Base-by-base conservation (phyloP, 495 filamentous ascomycete genomes). In the Cryomyces minteri region DNA sequence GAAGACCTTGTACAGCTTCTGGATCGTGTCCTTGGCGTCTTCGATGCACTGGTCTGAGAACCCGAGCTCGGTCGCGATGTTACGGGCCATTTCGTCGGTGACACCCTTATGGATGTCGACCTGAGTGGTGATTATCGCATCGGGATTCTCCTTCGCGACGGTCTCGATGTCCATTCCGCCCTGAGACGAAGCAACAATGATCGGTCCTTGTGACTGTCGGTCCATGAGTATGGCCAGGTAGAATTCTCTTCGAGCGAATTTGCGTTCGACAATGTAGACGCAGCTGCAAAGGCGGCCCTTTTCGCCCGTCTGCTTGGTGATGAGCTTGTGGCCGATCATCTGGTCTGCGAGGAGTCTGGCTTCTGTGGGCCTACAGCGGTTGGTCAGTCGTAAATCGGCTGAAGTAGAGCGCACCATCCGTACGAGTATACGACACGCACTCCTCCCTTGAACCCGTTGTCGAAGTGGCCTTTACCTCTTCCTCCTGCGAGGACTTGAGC, bases 261-360 rank as follows among this genome's bases (percentile, higher is more conserved):
- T 98, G 72, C 90, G 86, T 73, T 98, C 90, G 68, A 86, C 90
- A 62, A 98, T 95, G 69, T 90, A 95, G 55, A 98, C 90, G 45
- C 84, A 70, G 65, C 87, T 94, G 71, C 90, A 98, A 58, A 87
- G 72, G 61, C 88, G 84, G 59, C 90, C 90, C 49, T 62, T 69
- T 48, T 86, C 82, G 59, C 90, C 90, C 44, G 92, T 98, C 71
- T 98, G 90, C 76, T 98, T 98, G 63, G 90, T 98, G 66, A 98
- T 79, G 66, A 98, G 86, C 67, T 94, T 94, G 65, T 98, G 90
- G 54, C 90, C 90, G 67, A 98, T 95, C 90, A 98, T 98, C 68
- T 98, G 87, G 50, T 83, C 78, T 57, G 90, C 88, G 59, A 98
- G 94, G 79, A 95, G 94, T 70, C 84, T 87, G 60, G 90, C 90